Conservation (phyloP, 768 basidiomycete species). For the Mrakia frigida region DNA sequence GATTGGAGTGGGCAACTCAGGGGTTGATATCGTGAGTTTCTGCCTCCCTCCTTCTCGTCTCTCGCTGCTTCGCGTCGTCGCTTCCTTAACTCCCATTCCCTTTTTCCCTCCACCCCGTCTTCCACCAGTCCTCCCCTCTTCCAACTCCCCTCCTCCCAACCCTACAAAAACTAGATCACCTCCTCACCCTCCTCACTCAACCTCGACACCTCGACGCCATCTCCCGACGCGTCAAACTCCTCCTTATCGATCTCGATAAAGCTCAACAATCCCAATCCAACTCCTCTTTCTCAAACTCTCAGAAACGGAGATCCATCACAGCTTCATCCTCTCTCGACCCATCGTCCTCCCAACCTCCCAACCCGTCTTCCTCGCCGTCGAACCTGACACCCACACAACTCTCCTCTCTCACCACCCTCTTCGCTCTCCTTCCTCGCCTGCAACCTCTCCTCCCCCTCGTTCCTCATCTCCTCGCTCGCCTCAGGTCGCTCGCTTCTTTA, state of each 20-base stretch:
- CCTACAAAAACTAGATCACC: slow-evolving; percentile 73
- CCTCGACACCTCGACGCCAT: slow-evolving; percentile 94
- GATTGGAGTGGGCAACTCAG: slow-evolving; percentile 72
- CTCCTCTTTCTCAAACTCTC: neutral
- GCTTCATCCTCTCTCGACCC: neutral
- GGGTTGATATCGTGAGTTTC: slow-evolving; percentile 69
- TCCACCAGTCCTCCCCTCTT: slow-evolving; percentile 46
- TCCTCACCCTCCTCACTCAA: slow-evolving; percentile 82
- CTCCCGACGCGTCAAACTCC: slow-evolving; percentile 83
- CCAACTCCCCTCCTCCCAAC: slow-evolving; percentile 63
- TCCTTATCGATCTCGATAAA: slow-evolving; percentile 87
- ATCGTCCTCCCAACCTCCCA: neutral
- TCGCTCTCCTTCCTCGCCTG: slow-evolving; percentile 46
- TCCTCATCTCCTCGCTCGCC: slow-evolving; percentile 77
- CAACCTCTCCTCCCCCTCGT: slow-evolving; percentile 49
- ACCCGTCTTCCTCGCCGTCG: neutral
- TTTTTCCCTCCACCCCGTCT: slow-evolving; percentile 38
- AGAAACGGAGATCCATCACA: neutral
- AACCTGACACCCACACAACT: slow-evolving; percentile 41
- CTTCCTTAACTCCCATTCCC: neutral
- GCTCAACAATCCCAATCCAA: slow-evolving; percentile 48
- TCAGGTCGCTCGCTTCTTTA: slow-evolving; percentile 74
- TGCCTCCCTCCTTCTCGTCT: neutral
- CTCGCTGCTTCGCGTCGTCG: neutral
- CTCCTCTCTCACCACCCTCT: slow-evolving; percentile 43